Conservation (phyloP, 345 rosid genomes). For the Pelargonium nanum region DNA sequence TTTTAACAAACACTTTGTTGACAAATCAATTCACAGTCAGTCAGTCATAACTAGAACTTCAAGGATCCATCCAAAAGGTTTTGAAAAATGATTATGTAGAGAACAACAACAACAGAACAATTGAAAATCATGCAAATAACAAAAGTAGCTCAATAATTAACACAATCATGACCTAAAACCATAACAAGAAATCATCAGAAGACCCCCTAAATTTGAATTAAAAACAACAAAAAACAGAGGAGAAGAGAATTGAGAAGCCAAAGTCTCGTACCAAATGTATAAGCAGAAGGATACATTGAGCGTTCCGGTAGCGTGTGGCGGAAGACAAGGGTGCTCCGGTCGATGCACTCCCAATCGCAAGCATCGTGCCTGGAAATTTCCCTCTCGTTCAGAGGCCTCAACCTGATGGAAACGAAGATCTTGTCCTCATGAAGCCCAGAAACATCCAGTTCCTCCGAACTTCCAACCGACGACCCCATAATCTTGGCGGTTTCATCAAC, state of each 20-base stretch:
- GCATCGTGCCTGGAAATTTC: slow-evolving; percentile 13
- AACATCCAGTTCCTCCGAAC: not conserved
- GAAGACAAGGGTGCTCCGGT: slow-evolving; percentile 22
- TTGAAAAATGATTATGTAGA: too few species aligned
- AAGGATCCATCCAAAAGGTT: not conserved
- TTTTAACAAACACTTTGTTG: too few species aligned
- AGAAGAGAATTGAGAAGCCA: not conserved
- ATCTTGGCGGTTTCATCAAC: not conserved
- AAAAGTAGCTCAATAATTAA: not conserved
- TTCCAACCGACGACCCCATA: not conserved
- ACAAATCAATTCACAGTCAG: too few species aligned
- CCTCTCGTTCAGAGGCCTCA: slow-evolving; percentile 13
- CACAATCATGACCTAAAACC: not conserved
- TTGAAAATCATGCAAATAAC: not conserved
- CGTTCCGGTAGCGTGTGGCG: slow-evolving; percentile 25
- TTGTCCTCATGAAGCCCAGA: slow-evolving; percentile 9
- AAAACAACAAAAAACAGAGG: not conserved
- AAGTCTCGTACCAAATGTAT: slow-evolving; percentile 21
- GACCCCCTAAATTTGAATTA: not conserved
- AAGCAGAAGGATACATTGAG: slow-evolving; percentile 26
- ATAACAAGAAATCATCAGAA: not conserved
- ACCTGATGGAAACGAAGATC: slow-evolving; percentile 14
- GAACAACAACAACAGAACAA: not conserved
- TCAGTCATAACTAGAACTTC: not conserved
- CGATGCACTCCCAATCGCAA: slow-evolving; percentile 18